A percentile compares a stretch with the other conserved stretches of the same genome.
Conservation (phyloP, 2,329 filamentous ascomycete species). For the Calonectria honghensis region DNA sequence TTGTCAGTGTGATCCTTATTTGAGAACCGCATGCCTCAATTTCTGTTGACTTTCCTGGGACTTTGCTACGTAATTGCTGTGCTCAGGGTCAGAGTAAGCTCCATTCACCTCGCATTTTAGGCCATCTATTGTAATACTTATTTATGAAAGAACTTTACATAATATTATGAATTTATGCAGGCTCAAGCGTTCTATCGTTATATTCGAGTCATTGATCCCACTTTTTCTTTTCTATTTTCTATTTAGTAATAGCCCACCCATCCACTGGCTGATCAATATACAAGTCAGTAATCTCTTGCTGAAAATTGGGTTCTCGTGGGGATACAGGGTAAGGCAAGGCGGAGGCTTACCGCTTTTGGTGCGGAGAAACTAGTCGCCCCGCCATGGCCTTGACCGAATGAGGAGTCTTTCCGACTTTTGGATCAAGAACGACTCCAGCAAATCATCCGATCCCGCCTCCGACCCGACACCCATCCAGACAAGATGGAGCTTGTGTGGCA, state of each 20-base stretch:
- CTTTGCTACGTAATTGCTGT: too few species aligned
- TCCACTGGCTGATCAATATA: background rate
- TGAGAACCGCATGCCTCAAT: too few species aligned
- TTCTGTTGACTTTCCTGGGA: too few species aligned
- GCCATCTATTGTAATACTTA: too few species aligned
- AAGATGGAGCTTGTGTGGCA: slow-evolving; percentile 42
- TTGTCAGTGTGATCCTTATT: too few species aligned
- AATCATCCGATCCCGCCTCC: slow-evolving; percentile 1
- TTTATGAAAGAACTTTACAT: too few species aligned
- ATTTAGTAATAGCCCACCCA: background rate
- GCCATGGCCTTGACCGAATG: slow-evolving; percentile 5
- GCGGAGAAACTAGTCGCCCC: background rate
- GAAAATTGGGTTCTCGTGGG: background rate
- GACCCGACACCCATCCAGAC: background rate
- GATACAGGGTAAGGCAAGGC: background rate
- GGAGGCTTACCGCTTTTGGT: slow-evolving; percentile 17
- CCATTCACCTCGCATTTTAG: too few species aligned
- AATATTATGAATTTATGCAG: too few species aligned
- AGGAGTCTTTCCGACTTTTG: slow-evolving; percentile 17
- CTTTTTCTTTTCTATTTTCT: background rate
- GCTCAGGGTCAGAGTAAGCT: too few species aligned
- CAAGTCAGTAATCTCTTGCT: background rate
- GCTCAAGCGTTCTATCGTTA: too few species aligned
- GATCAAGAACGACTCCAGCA: background rate
- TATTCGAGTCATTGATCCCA: background rate